Evolutionary conservation across 495 filamentous ascomycete genomes (phyloP), one percentile per base, ranked within the genome.

Genomic region (Xylaria sp.): DNA sequence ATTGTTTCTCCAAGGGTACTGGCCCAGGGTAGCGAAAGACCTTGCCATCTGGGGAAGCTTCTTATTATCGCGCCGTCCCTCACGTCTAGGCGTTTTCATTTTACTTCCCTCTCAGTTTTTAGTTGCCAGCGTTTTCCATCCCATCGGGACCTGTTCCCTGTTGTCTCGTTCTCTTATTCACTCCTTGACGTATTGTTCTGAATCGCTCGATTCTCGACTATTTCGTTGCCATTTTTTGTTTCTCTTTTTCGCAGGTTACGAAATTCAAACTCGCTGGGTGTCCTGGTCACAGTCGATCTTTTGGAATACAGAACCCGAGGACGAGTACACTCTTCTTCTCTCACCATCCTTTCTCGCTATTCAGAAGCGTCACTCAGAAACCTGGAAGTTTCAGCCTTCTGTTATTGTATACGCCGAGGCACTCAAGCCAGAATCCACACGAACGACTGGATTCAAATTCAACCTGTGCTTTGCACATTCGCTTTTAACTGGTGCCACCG

Each of bases 31-130:
- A 15, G 53, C 48, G 31, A 29, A 44, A 63, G 68, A 53, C 69
- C 69, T 71, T 65, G 61, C 61, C 69, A 71, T 71, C 69, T 50
- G 61, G 61, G 73, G 75, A 73, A 71, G 70, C 64, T 48, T 73
- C 69, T 71, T 59, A 57, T 65, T 71, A 21, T 69, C 57, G 31
- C 55, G 43, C 67, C 26, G 31, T 69, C 67, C 57, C 67, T 71
- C 50, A 35, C 46, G 29, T 50, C 40, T 43, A 26, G 15, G 59
- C 41, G 24, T 46, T 58, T 65, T 40, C 55, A 41, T 61, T 66
- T 57, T 61, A 24, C 29, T 50, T 71, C 63, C 14, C 69, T 52
- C 59, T 44, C 41, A 46, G 12, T 66, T 57, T 46, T n/a, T 50
- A 67, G 62, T 61, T 43, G 21, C 21, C 63, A 61, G 40, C 62